Conservation (phyloP, 495 filamentous ascomycete genomes). For the Xylaria cubensis region DNA sequence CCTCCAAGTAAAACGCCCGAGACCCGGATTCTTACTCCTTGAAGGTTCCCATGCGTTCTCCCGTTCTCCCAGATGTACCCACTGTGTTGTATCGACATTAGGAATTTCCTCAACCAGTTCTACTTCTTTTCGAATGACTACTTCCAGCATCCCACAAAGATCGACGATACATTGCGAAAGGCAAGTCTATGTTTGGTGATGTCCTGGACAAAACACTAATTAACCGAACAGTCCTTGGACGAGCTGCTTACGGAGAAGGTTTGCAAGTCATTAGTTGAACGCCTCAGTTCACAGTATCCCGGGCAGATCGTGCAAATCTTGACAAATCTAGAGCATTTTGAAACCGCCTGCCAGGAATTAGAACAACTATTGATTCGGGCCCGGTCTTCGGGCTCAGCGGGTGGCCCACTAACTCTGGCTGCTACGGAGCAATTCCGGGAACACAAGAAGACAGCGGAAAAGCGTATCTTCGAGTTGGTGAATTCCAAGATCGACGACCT, state of each 20-base stretch:
- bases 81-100: conserved; percentile 95
- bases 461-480: conserved; percentile 97
- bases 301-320: conserved; percentile 98
- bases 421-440: conserved; percentile 85
- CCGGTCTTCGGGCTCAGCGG: conserved; percentile 77
- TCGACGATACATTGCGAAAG: conserved; percentile 85
- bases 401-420: conserved; percentile 72
- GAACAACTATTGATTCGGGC: conserved; percentile 83
- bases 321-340: conserved; percentile 97
- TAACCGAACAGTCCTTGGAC: conserved; percentile 65
- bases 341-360: conserved; percentile 86
- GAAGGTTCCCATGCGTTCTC: conserved; percentile 85
- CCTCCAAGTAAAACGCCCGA: background rate
- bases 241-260: conserved; percentile 89
- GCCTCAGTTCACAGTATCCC: conserved; percentile 88
- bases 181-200: conserved; percentile 47
- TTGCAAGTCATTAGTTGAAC: conserved; percentile 85
- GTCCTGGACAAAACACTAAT: conserved; percentile 28
- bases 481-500: conserved; percentile 99
- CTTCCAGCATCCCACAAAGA: conserved; percentile 82
- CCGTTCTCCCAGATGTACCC: conserved; percentile 99
- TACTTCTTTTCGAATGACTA: conserved; percentile 95
- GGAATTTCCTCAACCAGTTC: conserved; percentile 95
- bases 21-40: conserved; percentile 29
- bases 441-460: conserved; percentile 95